phyloP scores from a whole-genome alignment of 768 basidiomycete species.

The Candolleomyces aberdarensis region DNA sequence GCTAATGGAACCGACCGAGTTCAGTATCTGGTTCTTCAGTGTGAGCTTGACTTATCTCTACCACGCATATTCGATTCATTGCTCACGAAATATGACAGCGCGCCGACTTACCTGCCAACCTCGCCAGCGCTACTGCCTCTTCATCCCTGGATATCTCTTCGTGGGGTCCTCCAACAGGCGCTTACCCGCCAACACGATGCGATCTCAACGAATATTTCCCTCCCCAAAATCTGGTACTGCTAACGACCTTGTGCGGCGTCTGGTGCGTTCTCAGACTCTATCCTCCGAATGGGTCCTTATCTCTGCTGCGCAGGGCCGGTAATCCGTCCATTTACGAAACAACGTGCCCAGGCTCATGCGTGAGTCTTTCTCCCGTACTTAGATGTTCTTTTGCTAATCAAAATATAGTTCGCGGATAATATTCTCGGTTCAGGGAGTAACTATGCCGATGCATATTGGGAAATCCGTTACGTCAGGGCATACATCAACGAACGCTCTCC shows the following conservation, averaged over 20 bases:
- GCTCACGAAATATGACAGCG: conserved; percentile 25
- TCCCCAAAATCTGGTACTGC: conserved; percentile 65
- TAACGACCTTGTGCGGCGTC: conserved; percentile 63
- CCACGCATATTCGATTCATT: background rate
- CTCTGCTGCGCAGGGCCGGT: conserved; percentile 35
- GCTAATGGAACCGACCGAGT: conserved; percentile 56
- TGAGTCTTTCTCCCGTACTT: conserved; percentile 15
- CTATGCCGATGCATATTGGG: conserved; percentile 55
- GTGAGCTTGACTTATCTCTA: conserved; percentile 17
- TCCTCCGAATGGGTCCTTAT: background rate
- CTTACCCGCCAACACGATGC: conserved; percentile 58
- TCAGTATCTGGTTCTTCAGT: conserved; percentile 43
- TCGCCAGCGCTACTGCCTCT: conserved; percentile 31
- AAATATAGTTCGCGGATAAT: conserved; percentile 35
- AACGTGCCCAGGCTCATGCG: conserved; percentile 35
- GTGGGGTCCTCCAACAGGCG: conserved; percentile 61
- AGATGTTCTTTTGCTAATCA: background rate
- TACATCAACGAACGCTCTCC: conserved; percentile 36
- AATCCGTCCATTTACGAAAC: conserved; percentile 36
- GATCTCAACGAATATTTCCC: conserved; percentile 52
- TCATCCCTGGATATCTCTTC: conserved; percentile 38
- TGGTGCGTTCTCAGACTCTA: conserved; percentile 23
- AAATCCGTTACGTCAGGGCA: conserved; percentile 55
- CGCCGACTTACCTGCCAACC: conserved; percentile 36
- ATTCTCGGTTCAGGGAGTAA: conserved; percentile 44